Evolutionary conservation across 768 basidiomycete species (phyloP).

Genomic region (Lyophyllum semitale): DNA sequence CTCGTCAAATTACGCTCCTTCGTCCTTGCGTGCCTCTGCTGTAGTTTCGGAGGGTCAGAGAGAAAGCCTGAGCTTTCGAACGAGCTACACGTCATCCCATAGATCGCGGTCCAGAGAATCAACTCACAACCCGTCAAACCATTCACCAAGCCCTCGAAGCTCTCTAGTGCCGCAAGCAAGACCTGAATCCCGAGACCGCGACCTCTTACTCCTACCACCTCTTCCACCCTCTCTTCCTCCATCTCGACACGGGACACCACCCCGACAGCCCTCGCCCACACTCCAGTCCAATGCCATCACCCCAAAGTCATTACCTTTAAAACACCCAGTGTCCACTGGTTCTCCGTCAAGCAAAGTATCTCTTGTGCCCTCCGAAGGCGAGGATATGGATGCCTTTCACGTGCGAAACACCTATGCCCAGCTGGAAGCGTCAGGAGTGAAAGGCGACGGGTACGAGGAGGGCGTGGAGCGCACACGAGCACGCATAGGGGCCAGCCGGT

Average conservation of each 20-base stretch:
- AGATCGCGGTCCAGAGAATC: slow-evolving; percentile 27
- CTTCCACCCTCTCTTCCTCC: slow-evolving; percentile 27
- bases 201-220: slow-evolving; percentile 32
- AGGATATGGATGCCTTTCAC: slow-evolving; percentile 81
- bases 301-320: slow-evolving; percentile 33
- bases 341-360: slow-evolving; percentile 55
- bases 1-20: slow-evolving; percentile 31
- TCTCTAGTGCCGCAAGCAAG: slow-evolving; percentile 22
- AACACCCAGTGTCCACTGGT: slow-evolving; percentile 33
- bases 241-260: slow-evolving; percentile 26
- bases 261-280: slow-evolving; percentile 21
- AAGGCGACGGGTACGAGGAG: slow-evolving; percentile 92
- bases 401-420: slow-evolving; percentile 88
- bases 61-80: slow-evolving; percentile 29
- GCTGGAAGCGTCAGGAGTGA: slow-evolving; percentile 88
- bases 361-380: slow-evolving; percentile 72
- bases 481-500: slow-evolving; percentile 53
- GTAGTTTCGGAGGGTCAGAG: slow-evolving; percentile 35
- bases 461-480: slow-evolving; percentile 93
- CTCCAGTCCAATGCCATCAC: slow-evolving; percentile 21
- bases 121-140: slow-evolving; percentile 26
- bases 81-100: slow-evolving; percentile 34
- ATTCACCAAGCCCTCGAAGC: slow-evolving; percentile 31
- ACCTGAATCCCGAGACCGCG: slow-evolving; percentile 20
- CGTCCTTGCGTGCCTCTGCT: slow-evolving; percentile 30